Evolutionary conservation across 2,329 filamentous ascomycete species (phyloP), one percentile per base, ranked within the genome.

Genomic region (Teratosphaeria zuluensis): DNA sequence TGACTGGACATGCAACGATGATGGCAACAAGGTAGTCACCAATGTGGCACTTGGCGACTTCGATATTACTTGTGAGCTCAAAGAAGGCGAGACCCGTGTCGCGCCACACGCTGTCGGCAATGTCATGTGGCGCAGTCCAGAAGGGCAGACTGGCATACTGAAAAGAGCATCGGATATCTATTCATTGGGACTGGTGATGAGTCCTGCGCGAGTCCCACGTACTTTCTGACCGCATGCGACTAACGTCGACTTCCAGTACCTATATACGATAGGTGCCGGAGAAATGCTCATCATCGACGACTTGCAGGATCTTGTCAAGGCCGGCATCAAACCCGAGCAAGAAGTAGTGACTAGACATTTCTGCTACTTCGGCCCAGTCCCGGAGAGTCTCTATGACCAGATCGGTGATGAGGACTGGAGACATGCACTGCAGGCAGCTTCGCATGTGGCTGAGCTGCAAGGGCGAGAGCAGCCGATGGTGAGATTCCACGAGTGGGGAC

Each of bases 51-150:
- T 75, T 32, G 73, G 72, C 35, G 69, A 76, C 64, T 73, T 75
- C 55, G 71, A 75, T 59, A 63, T 72, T 56, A 66, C 69, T 63
- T 71, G 63, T 58, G 70, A 73, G 62, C 62, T 63, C n/a, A 61
- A 72, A 62, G 59, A 60, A 46, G 66, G 65, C 64, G 60, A 66
- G 54, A 55, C 62, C 56, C 62, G 62, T 61, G 59, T 65, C 19
- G 69, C 65, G 5, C 65, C 62, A 58, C 58, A 69, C 64, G 66
- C 66, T 59, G 64, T 75, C 63, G 72, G 72, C 14, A 75, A 75
- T 62, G 68, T 60, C 21, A 75, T 75, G 70, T 75, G 72, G 72
- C 70, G 72, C 65, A 75, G 72, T 65, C 73, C 68, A 57, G 73
- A 75, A 68, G 70, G 66, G 59, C 71, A 75, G 61, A 71, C 69